Base-by-base conservation (phyloP, 2,329 filamentous ascomycete species). In the Akanthomyces lecanii region DNA sequence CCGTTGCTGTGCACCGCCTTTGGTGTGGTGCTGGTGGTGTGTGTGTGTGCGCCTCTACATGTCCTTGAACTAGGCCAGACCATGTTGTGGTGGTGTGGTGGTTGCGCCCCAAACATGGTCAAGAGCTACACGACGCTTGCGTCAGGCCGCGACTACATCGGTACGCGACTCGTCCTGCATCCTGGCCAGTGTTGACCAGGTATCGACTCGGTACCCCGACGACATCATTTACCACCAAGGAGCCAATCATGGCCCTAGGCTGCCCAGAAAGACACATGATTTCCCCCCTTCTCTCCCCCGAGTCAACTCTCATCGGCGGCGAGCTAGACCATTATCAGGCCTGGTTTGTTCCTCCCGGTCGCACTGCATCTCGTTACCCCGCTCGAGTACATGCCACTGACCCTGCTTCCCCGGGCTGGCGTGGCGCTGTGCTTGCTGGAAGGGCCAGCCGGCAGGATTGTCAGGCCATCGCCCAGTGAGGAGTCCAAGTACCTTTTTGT, bases 401-500 rank as follows among this genome's bases (percentile, higher is more conserved):
- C n/a, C 33, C 33, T 38, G 25, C 25, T 25, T 33, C 30, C 52
- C 38, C 23, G 18, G 55, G 4, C 23, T 44, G 23, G 38, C 53
- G 40, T 11, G 38, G 16, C 38, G 25, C 28, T 21, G 33, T 8
- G 18, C 25, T 6, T 23, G 51, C 8, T 16, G 11, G 21, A 11
- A 16, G 8, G 16, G 33, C 33, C 33, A 25, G 11, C 28, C n/a
- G 36, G 36, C 8, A 21, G 8, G 36, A 45, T n/a, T 56, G 55
- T 58, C 55, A 58, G 55, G 55, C 55, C 55, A 58, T 36, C 10
- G 38, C 38, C 12, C 16, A 18, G n/a, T 38, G 44, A 48, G 28
- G 28, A 48, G n/a, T n/a, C 28, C 16, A 51, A 51, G 58, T 61
- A 61, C n/a, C 58, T 38, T 23, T 61, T 53, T 61, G 58, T 61